Evolutionary conservation across 352 stramenopile species (phyloP).

Genomic region (Pythium folliculosum): DNA sequence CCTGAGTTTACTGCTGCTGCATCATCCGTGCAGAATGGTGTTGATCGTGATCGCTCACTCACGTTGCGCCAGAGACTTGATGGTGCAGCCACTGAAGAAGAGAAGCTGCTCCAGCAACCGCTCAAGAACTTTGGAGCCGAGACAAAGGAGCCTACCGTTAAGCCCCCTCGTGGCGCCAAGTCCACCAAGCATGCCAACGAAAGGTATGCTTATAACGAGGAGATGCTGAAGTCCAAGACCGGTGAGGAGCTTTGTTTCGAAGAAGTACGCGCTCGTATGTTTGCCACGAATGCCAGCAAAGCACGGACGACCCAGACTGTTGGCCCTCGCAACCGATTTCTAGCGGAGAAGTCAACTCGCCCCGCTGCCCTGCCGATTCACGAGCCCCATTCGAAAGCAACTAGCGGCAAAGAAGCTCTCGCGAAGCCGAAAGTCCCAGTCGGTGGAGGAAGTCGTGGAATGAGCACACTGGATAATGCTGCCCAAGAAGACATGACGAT

Average conservation of each 20-base stretch:
- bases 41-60: conserved; percentile 48
- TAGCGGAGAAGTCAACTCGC: conserved; percentile 7
- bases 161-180: conserved; percentile 16
- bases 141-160: neutral
- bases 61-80: conserved; percentile 77
- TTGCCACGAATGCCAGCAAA: conserved; percentile 7
- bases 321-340: conserved; percentile 17
- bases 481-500: conserved; percentile 88
- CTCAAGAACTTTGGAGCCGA: conserved; percentile 68
- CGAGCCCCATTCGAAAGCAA: neutral
- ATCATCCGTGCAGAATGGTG: conserved; percentile 20
- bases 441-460: neutral
- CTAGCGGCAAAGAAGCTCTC: neutral
- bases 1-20: conserved; percentile 47
- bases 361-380: neutral
- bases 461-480: conserved; percentile 31
- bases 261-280: conserved; percentile 58
- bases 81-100: conserved; percentile 68
- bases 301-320: neutral
- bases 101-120: conserved; percentile 71
- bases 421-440: neutral
- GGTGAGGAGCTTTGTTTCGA: conserved; percentile 76
- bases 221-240: conserved; percentile 38
- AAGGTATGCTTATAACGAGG: conserved; percentile 44
- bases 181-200: conserved; percentile 20